phyloP scores from a whole-genome alignment of 2,329 filamentous ascomycete genomes.

The Alternaria rosae region DNA sequence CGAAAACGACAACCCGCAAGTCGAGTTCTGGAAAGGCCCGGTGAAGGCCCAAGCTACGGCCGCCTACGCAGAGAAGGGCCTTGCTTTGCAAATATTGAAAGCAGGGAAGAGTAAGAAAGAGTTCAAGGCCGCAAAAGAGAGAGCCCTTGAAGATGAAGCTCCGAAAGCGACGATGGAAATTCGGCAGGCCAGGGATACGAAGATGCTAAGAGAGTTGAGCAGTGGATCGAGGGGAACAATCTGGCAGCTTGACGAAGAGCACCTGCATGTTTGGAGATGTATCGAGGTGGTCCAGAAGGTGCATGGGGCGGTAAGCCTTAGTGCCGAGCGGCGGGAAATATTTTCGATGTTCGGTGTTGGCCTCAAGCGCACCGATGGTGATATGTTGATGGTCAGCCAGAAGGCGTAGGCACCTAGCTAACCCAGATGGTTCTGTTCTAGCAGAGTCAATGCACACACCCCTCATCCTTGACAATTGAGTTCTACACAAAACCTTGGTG shows the following conservation, averaged over 20 bases:
- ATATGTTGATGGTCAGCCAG: constrained; percentile 19
- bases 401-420: neutral
- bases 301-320: neutral
- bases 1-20: constrained; percentile 4
- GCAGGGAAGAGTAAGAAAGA: neutral
- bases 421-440: neutral
- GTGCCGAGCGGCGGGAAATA: neutral
- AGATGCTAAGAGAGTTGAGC: constrained; percentile 6
- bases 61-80: neutral
- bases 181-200: neutral
- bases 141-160: neutral
- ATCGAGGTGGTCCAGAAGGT: constrained; percentile 8
- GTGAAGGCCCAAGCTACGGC: neutral
- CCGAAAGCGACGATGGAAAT: neutral
- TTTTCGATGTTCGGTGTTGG: constrained; percentile 4
- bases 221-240: constrained; percentile 4
- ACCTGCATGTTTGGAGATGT: constrained; percentile 1
- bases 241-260: constrained; percentile 5
- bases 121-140: neutral
- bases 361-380: constrained; percentile 9
- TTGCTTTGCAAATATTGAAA: neutral
- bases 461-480: neutral
- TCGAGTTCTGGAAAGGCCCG: constrained; percentile 6
- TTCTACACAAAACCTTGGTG: neutral
- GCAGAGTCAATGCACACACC: neutral